Evolutionary conservation across 768 basidiomycete genomes (phyloP), one percentile per base, ranked within the genome.

Genomic region (Coprinellus micaceus): DNA sequence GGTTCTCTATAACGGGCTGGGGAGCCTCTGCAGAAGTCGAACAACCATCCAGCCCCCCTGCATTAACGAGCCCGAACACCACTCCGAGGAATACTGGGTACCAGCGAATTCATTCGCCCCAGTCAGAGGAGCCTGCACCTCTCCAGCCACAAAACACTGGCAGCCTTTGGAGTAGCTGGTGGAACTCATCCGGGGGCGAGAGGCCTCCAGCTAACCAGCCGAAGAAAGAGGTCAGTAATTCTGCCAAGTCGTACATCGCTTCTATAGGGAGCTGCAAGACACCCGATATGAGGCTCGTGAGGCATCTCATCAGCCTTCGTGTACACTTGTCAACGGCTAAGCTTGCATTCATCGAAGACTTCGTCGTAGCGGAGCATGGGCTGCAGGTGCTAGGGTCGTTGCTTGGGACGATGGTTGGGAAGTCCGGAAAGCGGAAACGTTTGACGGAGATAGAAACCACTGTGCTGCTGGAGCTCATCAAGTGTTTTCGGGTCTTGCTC

Each of bases 291-390:
- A 84, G 82, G 63, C 77, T 94, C 25, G 77, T 82, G 50, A 93
- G 90, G 64, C 84, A 90, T 63, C 74, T 97, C 2, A 88, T 93
- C 41, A 84, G 87, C 1, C 75, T 98, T 17, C 84, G 94, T 2
- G 89, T 94, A 0, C 89, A 92, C 63, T 74, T 97, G 1, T 91
- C 93, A 2, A 94, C 93, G 0, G 90, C 88, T 0, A 85, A 84
- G 57, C 58, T 94, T 12, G 70, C 77, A 2, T 95, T 92, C 83
- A 84, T 94, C 49, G 77, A 86, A 61, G 83, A 85, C 33, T 96
- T 97, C 65, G 74, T 91, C n/a, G 74, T 76, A 1, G 63, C 68
- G 0, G 82, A 84, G 59, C 76, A 81, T 30, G 94, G 94, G 0
- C 70, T 94, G 54, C 82, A 83, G 51, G 78, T 72, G 2, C 69